Base-by-base conservation (phyloP, 2,329 filamentous ascomycete genomes). In the Diaporthe humulicola region DNA sequence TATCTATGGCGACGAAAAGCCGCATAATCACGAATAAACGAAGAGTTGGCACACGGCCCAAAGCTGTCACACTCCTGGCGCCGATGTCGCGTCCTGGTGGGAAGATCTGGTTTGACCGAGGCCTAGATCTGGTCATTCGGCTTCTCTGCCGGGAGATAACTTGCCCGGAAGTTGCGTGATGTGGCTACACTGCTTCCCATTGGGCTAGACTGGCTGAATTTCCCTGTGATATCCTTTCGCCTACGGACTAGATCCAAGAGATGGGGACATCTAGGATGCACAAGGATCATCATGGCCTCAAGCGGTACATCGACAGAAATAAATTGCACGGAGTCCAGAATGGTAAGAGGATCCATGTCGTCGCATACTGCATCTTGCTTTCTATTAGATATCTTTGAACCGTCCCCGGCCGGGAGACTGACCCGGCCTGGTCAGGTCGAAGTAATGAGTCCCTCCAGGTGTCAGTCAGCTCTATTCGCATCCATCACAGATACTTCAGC, bases 1-100 rank as follows among this genome's bases (percentile, higher is more conserved):
- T 61, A 58, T 66, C 73, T 57, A 66, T 74, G 67, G 73, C 73
- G 73, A 74, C 15, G 28, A 45, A 48, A 71, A 36, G 22, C 28
- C 30, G 22, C 48, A 33, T 48, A 66, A 73, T 74, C 56, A 60
- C 73, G 67, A 58, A n/a, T 28, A 33, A 17, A 12, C 19, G 45
- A 36, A n/a, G 8, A 36, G 7, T 9, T 25, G 45, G 42, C 22
- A 25, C 61, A 22, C 30, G 22, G 19, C 61, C 30, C 28, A 36
- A 6, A 38, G 25, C 12, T 14, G n/a, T n/a, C 58, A 61, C n/a
- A 30, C n/a, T 6, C 45, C 19, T 17, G 50, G 12, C 30, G 42
- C 61, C 61, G 61, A 67, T 67, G 42, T 52, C 61, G 61, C 61
- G 22, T 15, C 61, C 22, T 22, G 2, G 7, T 8, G 28, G 14